Evolutionary conservation across 2,329 filamentous ascomycete genomes (phyloP), one percentile per base, ranked within the genome.

Genomic region (Coniochaeta sp.): DNA sequence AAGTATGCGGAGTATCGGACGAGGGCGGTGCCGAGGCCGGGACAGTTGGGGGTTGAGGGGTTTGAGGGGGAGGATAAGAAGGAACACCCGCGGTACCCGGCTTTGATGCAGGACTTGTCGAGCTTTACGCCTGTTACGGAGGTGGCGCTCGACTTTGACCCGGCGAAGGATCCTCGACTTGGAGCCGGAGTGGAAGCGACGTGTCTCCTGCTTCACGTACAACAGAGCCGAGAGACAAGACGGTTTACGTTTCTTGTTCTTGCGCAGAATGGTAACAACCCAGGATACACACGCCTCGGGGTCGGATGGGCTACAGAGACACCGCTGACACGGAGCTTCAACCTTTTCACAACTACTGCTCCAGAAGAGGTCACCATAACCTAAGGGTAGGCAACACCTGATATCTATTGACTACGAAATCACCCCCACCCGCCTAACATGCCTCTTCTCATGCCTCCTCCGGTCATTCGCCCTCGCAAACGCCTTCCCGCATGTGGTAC

Each of bases 401-500:
- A n/a, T n/a, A n/a, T n/a, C n/a, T n/a, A n/a, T n/a, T n/a, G n/a
- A n/a, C 35, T 40, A 24, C 12, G 18, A 40, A 5, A 6, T 16
- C 4, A 38, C 33, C 33, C 16, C 16, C 6, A 42, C 20, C 4
- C 38, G 38, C 51, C 52, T 51, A 13, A 45, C 46, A 28, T 62
- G 63, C 6, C 58, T 62, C 55, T 61, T 66, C 52, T 66, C 62
- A 50, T 70, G 67, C 42, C 68, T 57, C 6, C 57, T 58, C 16
- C 62, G 56, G 49, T 70, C 68, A 53, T 67, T 66, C 3, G 59
- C 52, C 48, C 67, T 54, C 9, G 63, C 60, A 57, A 71, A 71
- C 1, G 56, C 57, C 54, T 63, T 69, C 0, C 60, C 53, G 50
- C 72, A 74, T 1, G 65, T 60, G 0, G 55, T 50, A 47, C 71